Evolutionary conservation across 352 stramenopile genomes (phyloP).

Genomic region (Phytophthora multivora): DNA sequence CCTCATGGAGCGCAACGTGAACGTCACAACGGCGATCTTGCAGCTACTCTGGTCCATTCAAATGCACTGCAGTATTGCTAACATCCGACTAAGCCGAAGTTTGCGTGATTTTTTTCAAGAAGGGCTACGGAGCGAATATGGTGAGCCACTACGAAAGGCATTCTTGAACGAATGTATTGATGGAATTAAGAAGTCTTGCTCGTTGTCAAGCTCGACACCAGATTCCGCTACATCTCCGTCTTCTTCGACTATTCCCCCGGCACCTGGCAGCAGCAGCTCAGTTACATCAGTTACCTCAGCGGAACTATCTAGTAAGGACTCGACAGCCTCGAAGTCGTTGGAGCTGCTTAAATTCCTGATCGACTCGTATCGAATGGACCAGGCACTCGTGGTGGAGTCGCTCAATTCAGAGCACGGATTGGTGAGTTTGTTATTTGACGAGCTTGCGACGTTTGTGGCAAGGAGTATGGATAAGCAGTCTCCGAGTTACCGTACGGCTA

Average conservation of each 20-base stretch:
- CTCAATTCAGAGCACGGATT: conserved; percentile 76
- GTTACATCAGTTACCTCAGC: conserved; percentile 16
- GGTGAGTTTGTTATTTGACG: conserved; percentile 82
- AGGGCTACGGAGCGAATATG: conserved; percentile 74
- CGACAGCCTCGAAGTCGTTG: conserved; percentile 67
- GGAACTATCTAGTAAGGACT: conserved; percentile 39
- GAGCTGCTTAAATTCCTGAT: conserved; percentile 90
- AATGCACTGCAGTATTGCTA: conserved; percentile 66
- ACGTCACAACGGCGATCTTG: conserved; percentile 70
- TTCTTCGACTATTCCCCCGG: conserved; percentile 17
- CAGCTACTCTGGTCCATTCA: conserved; percentile 87
- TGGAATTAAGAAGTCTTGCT: conserved; percentile 80
- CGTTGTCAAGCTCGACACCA: conserved; percentile 24
- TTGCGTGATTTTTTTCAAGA: conserved; percentile 84
- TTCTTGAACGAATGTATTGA: conserved; percentile 81
- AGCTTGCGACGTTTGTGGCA: conserved; percentile 80
- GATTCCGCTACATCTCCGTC: conserved; percentile 22
- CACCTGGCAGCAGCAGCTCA: conserved; percentile 21
- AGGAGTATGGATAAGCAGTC: conserved; percentile 57
- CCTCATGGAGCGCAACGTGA: conserved; percentile 67
- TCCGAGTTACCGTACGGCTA: conserved; percentile 65
- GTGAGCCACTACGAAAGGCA: conserved; percentile 63
- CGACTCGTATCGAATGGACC: conserved; percentile 78
- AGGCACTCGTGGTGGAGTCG: conserved; percentile 69
- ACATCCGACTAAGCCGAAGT: conserved; percentile 62